phyloP scores from a whole-genome alignment of 257 asterid genomes.

The Solanum medicagineum region DNA sequence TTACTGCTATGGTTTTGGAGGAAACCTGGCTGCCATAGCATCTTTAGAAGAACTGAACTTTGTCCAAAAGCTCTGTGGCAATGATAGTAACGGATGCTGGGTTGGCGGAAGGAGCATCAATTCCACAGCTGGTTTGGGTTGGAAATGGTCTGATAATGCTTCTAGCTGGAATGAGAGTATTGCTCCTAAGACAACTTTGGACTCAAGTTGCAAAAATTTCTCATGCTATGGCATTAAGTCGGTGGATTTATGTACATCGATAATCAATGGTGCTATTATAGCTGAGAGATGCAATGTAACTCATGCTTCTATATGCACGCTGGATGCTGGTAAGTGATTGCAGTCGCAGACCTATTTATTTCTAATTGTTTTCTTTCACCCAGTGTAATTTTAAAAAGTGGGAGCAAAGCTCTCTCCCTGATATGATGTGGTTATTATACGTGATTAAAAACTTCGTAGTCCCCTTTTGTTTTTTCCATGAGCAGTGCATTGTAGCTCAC shows the following conservation, averaged over 20 bases:
- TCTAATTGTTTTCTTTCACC: neutral
- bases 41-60: conserved; percentile 42
- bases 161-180: conserved; percentile 42
- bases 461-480: neutral
- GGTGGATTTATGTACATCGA: conserved; percentile 40
- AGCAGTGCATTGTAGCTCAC: neutral
- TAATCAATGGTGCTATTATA: conserved; percentile 36
- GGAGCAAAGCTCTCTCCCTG: neutral
- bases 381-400: neutral
- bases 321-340: conserved; percentile 35
- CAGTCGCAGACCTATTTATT: neutral
- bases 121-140: conserved; percentile 12
- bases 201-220: conserved; percentile 30
- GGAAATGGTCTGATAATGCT: conserved; percentile 77
- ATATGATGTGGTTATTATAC: neutral
- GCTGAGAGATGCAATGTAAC: conserved; percentile 58
- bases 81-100: conserved; percentile 60
- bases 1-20: conserved; percentile 41
- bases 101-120: conserved; percentile 57
- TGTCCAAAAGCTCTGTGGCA: conserved; percentile 45
- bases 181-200: conserved; percentile 8
- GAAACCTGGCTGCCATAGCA: conserved; percentile 55
- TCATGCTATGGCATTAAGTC: conserved; percentile 28
- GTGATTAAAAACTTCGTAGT: neutral
- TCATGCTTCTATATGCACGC: conserved; percentile 63